Conservation (phyloP, 352 stramenopile species). For the Peronospora tabacina region DNA sequence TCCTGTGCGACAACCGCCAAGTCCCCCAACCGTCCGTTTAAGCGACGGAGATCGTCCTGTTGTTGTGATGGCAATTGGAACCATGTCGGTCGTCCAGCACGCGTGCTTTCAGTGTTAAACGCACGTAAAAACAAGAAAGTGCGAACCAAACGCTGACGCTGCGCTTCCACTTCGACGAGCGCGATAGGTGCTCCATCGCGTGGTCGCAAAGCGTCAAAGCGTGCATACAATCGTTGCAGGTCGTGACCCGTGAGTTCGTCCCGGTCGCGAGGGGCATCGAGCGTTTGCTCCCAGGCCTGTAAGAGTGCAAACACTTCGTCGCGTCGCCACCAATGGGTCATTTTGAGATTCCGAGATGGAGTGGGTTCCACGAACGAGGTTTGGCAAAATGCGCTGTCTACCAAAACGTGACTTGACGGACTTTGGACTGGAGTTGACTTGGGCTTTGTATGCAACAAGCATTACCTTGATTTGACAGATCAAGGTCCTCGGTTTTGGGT, state of each 20-base stretch:
- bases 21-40: slow-evolving; percentile 25
- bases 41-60: slow-evolving; percentile 19
- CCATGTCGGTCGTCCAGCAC: slow-evolving; percentile 18
- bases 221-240: slow-evolving; percentile 11
- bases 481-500: background rate
- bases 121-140: slow-evolving; percentile 25
- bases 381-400: too few relatives aligned
- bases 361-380: background rate
- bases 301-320: slow-evolving; percentile 28
- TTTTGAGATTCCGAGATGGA: background rate
- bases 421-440: slow-evolving; percentile 2
- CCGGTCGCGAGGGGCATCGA: slow-evolving; percentile 22
- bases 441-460: slow-evolving; percentile 3
- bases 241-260: slow-evolving; percentile 19
- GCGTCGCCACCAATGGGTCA: slow-evolving; percentile 28
- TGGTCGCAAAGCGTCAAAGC: slow-evolving; percentile 21
- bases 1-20: slow-evolving; percentile 16
- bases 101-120: slow-evolving; percentile 15
- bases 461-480: background rate
- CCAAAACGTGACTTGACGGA: background rate
- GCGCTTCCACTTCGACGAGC: slow-evolving; percentile 19
- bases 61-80: slow-evolving; percentile 18
- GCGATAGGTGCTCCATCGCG: slow-evolving; percentile 11
- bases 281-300: slow-evolving; percentile 27
- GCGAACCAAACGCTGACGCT: slow-evolving; percentile 26